Evolutionary conservation across 1,284 basidiomycete species (phyloP).

Genomic region (Rhodotorula sp.): DNA sequence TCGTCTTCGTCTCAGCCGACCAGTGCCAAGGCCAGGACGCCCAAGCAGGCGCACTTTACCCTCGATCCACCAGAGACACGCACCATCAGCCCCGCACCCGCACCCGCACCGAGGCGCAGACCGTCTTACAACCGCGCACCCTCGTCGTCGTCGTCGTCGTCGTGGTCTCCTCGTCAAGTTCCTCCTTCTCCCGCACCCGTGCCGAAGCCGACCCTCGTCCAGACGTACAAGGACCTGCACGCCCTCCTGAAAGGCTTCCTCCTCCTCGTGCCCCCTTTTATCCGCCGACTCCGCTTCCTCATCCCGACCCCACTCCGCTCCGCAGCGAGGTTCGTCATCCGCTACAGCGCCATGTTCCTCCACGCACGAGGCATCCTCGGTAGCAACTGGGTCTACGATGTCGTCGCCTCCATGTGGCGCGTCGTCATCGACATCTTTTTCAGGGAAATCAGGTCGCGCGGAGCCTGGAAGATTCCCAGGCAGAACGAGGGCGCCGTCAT

Average conservation of each 20-base stretch:
- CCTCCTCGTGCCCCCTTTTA: conserved; percentile 36
- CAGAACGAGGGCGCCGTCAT: conserved; percentile 77
- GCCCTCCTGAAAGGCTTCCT: conserved; percentile 40
- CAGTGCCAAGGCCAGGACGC: neutral
- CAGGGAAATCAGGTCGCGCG: conserved; percentile 82
- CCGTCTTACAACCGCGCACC: neutral
- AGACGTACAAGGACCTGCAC: conserved; percentile 40
- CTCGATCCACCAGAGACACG: conserved; percentile 11
- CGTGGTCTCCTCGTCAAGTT: neutral
- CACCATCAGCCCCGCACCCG: conserved; percentile 13
- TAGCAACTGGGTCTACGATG: conserved; percentile 49
- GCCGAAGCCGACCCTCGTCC: conserved; percentile 20
- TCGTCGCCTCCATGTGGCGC: conserved; percentile 57
- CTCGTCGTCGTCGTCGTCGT: conserved; percentile 1
- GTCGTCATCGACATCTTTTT: conserved; percentile 94
- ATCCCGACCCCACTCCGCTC: conserved; percentile 36
- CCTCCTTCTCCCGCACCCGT: neutral
- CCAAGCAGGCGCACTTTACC: conserved; percentile 13
- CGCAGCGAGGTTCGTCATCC: conserved; percentile 37
- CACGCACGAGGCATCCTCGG: conserved; percentile 39
- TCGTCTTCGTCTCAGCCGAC: neutral
- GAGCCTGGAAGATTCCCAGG: conserved; percentile 90
- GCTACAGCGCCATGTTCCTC: conserved; percentile 38
- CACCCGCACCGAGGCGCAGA: neutral
- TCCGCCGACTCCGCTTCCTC: conserved; percentile 38